Percentiles rank a stretch among this genome's conserved stretches.
Evolutionary conservation across 805 yeast genomes (phyloP).

Genomic region (Pichia manshurica): DNA sequence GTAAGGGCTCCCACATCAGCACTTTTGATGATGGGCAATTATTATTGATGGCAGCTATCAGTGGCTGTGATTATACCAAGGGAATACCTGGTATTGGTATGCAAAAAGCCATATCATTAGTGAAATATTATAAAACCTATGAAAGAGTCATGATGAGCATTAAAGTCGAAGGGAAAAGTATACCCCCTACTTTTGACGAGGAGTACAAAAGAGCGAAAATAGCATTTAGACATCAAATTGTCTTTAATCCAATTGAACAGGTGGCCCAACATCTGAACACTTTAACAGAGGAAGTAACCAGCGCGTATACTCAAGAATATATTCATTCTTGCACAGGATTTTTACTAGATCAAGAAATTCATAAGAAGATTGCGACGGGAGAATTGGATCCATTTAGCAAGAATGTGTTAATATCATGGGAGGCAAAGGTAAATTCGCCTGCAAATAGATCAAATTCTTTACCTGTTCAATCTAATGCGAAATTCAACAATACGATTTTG

Average conservation of each 20-base stretch:
- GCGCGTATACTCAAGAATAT: constrained; percentile 22
- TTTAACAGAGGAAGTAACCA: constrained; percentile 39
- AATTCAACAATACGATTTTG: background rate
- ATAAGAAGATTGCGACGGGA: constrained; percentile 56
- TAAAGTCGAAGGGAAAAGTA: constrained; percentile 52
- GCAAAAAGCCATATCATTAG: constrained; percentile 61
- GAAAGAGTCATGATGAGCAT: constrained; percentile 54
- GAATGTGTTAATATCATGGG: constrained; percentile 42
- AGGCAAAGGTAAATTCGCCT: constrained; percentile 27
- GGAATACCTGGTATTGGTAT: constrained; percentile 83
- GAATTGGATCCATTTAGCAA: constrained; percentile 60
- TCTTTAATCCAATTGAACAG: constrained; percentile 58
- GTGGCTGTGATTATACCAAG: constrained; percentile 96
- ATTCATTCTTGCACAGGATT: constrained; percentile 41
- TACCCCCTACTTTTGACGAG: constrained; percentile 53
- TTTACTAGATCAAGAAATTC: constrained; percentile 40
- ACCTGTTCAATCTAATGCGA: background rate
- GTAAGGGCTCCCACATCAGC: constrained; percentile 37
- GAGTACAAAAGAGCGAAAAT: constrained; percentile 63
- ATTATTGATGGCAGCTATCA: constrained; percentile 71
- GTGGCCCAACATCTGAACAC: constrained; percentile 53
- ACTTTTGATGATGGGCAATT: constrained; percentile 51
- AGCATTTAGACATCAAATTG: constrained; percentile 83
- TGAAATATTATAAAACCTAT: constrained; percentile 44
- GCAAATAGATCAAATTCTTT: constrained; percentile 4